A percentile compares a stretch with the other conserved stretches of the same genome.
These are phyloP conservation scores for Xylaria cubensis DNA, from an alignment of 495 filamentous ascomycete genomes.

Conservation along the genomic window DNA sequence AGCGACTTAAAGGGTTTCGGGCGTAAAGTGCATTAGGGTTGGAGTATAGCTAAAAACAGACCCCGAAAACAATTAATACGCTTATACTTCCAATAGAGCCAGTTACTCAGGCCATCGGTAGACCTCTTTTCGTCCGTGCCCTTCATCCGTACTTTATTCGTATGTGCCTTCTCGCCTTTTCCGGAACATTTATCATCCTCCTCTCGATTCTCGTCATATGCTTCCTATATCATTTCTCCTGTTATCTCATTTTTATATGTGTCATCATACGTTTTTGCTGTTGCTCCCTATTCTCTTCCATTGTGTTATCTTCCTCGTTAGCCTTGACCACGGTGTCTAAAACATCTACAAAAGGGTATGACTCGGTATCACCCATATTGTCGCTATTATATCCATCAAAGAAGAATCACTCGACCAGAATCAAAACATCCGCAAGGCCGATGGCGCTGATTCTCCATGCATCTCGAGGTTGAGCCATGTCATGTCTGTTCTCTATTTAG, in stretches of 20 bases:
- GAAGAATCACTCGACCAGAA: background rate
- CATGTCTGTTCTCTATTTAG: background rate
- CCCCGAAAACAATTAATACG: too few species aligned
- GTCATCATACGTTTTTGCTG: too few species aligned
- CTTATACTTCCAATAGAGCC: too few species aligned
- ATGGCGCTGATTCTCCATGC: background rate
- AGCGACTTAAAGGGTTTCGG: background rate
- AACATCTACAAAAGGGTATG: background rate
- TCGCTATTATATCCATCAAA: background rate
- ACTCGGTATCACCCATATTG: background rate
- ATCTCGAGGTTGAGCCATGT: background rate
- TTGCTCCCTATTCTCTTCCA: too few species aligned
- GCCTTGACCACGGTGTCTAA: background rate
- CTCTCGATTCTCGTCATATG: too few species aligned
- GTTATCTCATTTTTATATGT: too few species aligned
- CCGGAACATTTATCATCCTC: too few species aligned
- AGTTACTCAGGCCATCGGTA: too few species aligned
- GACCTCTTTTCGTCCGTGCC: too few species aligned
- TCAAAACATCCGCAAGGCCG: background rate
- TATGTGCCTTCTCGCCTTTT: too few species aligned
- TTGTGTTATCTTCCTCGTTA: background rate
- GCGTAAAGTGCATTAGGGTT: background rate
- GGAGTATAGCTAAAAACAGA: background rate
- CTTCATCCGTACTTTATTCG: too few species aligned
- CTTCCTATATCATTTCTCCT: too few species aligned